Percentiles rank a stretch among this genome's conserved stretches.
These are phyloP conservation scores for Thielaviopsis populi DNA, from an alignment of 2,329 filamentous ascomycete genomes.

Conservation along the genomic window DNA sequence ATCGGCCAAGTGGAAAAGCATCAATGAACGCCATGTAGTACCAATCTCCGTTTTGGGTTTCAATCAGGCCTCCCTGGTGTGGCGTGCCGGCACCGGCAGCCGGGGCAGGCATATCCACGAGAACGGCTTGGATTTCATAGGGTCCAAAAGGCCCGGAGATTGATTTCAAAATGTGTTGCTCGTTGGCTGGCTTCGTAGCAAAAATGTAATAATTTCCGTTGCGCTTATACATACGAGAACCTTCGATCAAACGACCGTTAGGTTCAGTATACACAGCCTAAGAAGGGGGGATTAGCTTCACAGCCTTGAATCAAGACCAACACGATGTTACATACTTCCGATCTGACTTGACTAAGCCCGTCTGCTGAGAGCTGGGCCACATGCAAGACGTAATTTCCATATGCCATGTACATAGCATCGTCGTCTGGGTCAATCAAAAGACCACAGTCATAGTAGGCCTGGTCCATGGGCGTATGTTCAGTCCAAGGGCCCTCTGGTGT, in stretches of 20 bases:
- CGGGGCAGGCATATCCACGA: constrained; percentile 29
- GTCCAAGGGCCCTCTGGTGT: constrained; percentile 20
- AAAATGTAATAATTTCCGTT: constrained; percentile 32
- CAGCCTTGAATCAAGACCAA: constrained; percentile 20
- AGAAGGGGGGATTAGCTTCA: constrained; percentile 19
- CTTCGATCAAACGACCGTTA: constrained; percentile 22
- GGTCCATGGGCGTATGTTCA: constrained; percentile 19
- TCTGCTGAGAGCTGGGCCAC: constrained; percentile 33
- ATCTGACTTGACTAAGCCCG: constrained; percentile 25
- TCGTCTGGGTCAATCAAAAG: constrained; percentile 40
- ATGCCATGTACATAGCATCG: constrained; percentile 38
- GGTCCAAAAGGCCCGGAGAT: constrained; percentile 35
- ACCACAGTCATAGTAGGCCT: constrained; percentile 39
- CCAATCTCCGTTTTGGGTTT: constrained; percentile 37
- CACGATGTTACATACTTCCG: constrained; percentile 18
- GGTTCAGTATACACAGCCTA: constrained; percentile 18
- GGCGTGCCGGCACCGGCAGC: constrained; percentile 28
- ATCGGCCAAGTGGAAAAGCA: constrained; percentile 37
- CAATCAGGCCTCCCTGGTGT: constrained; percentile 40
- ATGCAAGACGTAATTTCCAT: constrained; percentile 30
- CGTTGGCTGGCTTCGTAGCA: constrained; percentile 30
- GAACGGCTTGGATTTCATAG: constrained; percentile 32
- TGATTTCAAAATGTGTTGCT: constrained; percentile 36
- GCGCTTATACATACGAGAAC: constrained; percentile 31
- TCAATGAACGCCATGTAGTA: constrained; percentile 42